Evolutionary conservation across 371 early-diverging fungal genomes (phyloP).

Genomic region (Saksenaea vasiformis): DNA sequence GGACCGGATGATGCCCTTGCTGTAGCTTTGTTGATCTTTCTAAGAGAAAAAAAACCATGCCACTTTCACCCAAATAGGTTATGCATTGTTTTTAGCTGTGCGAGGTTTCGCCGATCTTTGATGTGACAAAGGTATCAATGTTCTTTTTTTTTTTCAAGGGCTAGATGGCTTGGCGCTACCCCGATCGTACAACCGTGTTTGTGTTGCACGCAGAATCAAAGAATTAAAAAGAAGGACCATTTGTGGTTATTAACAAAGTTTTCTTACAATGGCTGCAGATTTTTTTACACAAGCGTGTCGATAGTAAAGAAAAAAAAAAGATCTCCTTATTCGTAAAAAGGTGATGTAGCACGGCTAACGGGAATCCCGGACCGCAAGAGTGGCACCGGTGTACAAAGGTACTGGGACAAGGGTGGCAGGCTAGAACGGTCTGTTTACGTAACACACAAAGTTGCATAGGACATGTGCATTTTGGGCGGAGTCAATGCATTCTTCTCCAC

Average conservation of each 20-base stretch:
- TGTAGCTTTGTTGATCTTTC: too few species aligned
- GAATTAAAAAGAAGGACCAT: neutral
- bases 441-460: neutral
- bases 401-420: neutral
- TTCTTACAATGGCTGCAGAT: neutral
- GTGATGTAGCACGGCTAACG: neutral
- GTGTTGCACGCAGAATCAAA: too few species aligned
- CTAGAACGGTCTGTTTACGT: neutral
- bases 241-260: neutral
- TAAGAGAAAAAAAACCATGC: too few species aligned
- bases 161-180: neutral
- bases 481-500: neutral
- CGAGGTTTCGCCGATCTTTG: too few species aligned
- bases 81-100: too few species aligned
- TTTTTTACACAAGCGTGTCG: neutral
- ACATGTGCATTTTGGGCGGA: neutral
- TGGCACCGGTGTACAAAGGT: neutral
- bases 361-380: neutral
- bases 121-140: too few species aligned
- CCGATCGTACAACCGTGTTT: conserved; percentile 3
- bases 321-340: neutral
- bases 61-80: too few species aligned
- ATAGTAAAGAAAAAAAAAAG: neutral
- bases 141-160: neutral
- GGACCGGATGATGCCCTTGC: too few species aligned